These are phyloP conservation scores for Claviceps digitariae DNA, from an alignment of 2,329 filamentous ascomycete species.

Conservation along the genomic window DNA sequence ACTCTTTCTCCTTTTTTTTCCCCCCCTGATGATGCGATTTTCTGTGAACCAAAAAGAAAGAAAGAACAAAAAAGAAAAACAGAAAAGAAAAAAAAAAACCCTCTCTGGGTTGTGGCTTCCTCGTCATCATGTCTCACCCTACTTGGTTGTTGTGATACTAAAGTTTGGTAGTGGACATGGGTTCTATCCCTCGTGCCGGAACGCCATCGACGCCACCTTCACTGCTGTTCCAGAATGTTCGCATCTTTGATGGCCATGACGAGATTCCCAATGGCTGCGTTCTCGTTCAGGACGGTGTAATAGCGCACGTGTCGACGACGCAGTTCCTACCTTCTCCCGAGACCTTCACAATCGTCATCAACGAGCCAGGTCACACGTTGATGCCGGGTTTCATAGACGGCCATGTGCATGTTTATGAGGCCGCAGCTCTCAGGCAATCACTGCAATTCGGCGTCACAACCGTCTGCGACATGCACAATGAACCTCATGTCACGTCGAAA, in stretches of 20 bases:
- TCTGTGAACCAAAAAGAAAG: neutral
- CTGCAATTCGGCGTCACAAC: conserved; percentile 37
- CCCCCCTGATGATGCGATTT: neutral
- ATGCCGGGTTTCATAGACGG: conserved; percentile 37
- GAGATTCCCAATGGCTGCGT: conserved; percentile 26
- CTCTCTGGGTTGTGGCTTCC: neutral
- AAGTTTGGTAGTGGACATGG: neutral
- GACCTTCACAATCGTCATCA: conserved; percentile 16
- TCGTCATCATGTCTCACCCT: neutral
- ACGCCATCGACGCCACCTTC: conserved; percentile 2
- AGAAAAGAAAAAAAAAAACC: too few relatives aligned
- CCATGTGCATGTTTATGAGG: conserved; percentile 32
- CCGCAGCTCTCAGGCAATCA: conserved; percentile 25
- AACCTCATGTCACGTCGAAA: conserved; percentile 18
- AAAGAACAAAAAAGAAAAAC: too few relatives aligned
- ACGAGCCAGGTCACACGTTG: conserved; percentile 30
- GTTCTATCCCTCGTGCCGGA: neutral
- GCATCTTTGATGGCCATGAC: conserved; percentile 31
- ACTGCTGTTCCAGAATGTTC: conserved; percentile 15
- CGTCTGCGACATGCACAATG: conserved; percentile 35
- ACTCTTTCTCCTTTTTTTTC: neutral
- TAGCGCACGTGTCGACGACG: conserved; percentile 14
- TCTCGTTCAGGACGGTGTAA: conserved; percentile 26
- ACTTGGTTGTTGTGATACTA: neutral
- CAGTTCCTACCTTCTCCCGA: conserved; percentile 6